Evolutionary conservation across 2,329 filamentous ascomycete genomes (phyloP).

Genomic region (Diplodia corticola): DNA sequence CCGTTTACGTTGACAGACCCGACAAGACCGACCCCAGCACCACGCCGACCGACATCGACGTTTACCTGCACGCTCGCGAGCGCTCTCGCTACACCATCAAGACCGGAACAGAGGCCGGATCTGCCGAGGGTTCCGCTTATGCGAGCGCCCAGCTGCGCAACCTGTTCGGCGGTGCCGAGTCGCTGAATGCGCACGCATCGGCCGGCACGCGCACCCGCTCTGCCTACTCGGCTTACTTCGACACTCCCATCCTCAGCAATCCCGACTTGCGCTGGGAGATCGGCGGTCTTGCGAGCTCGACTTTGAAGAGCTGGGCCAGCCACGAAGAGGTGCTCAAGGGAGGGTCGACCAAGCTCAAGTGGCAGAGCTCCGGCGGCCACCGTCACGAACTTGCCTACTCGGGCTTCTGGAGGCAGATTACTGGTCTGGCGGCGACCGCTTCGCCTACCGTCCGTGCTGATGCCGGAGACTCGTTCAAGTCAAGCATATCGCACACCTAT

Average conservation of each 20-base stretch:
- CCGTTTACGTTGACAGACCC: slow-evolving; percentile 78
- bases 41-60: slow-evolving; percentile 74
- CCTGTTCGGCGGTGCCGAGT: slow-evolving; percentile 91
- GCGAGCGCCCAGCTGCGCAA: slow-evolving; percentile 86
- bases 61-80: slow-evolving; percentile 77
- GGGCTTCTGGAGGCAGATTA: slow-evolving; percentile 84
- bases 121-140: slow-evolving; percentile 91
- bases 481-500: slow-evolving; percentile 78
- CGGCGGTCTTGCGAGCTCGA: slow-evolving; percentile 79
- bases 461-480: slow-evolving; percentile 89
- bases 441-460: slow-evolving; percentile 80
- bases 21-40: slow-evolving; percentile 67
- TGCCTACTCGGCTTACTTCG: slow-evolving; percentile 83
- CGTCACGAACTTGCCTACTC: slow-evolving; percentile 79
- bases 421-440: slow-evolving; percentile 71
- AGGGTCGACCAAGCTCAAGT: slow-evolving; percentile 73
- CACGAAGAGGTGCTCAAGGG: slow-evolving; percentile 88
- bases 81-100: slow-evolving; percentile 82
- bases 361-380: slow-evolving; percentile 64
- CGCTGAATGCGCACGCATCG: slow-evolving; percentile 81
- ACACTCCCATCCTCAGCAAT: slow-evolving; percentile 79
- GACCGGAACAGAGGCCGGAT: slow-evolving; percentile 92
- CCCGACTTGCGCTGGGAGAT: slow-evolving; percentile 77
- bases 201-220: slow-evolving; percentile 87
- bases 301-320: slow-evolving; percentile 87